These are phyloP conservation scores for Senecio squalidus DNA, from an alignment of 140 eudicot species.

Conservation along the genomic window DNA sequence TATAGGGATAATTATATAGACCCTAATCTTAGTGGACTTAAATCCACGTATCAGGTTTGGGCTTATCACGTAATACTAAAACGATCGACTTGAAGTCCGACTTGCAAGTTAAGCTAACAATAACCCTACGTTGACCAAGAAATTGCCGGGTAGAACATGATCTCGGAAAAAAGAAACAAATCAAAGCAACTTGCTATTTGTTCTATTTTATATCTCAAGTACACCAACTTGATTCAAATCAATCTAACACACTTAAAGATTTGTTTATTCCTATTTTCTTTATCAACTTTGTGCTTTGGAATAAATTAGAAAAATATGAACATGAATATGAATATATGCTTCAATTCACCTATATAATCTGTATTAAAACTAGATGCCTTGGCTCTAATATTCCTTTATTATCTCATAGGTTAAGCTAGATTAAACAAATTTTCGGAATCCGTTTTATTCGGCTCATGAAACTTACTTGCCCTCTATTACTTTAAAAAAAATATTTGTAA, in stretches of 20 bases:
- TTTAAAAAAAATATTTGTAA: background rate
- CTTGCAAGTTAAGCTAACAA: too few relatives aligned
- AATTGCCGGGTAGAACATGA: too few relatives aligned
- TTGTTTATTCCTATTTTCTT: conserved; percentile 29
- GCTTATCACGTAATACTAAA: too few relatives aligned
- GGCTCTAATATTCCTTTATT: conserved; percentile 29
- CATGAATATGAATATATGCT: conserved; percentile 45
- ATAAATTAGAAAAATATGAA: conserved; percentile 23
- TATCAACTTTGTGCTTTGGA: conserved; percentile 27
- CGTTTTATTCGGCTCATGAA: conserved; percentile 12
- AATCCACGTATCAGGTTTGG: too few relatives aligned
- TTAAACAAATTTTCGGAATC: conserved; percentile 16
- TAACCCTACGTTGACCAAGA: too few relatives aligned
- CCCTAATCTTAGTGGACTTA: too few relatives aligned
- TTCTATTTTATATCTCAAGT: background rate
- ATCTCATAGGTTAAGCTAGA: conserved; percentile 14
- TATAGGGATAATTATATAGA: too few relatives aligned
- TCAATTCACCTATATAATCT: conserved; percentile 17
- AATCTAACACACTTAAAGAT: conserved; percentile 24
- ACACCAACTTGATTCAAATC: conserved; percentile 11
- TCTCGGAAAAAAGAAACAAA: too few relatives aligned
- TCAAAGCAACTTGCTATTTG: background rate
- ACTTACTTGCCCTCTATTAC: conserved; percentile 9
- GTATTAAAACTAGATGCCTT: conserved; percentile 22
- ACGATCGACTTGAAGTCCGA: too few relatives aligned